Percentiles rank a stretch among this genome's conserved stretches.
phyloP scores from a whole-genome alignment of 1,284 basidiomycete genomes.

The Tilletia setariae region DNA sequence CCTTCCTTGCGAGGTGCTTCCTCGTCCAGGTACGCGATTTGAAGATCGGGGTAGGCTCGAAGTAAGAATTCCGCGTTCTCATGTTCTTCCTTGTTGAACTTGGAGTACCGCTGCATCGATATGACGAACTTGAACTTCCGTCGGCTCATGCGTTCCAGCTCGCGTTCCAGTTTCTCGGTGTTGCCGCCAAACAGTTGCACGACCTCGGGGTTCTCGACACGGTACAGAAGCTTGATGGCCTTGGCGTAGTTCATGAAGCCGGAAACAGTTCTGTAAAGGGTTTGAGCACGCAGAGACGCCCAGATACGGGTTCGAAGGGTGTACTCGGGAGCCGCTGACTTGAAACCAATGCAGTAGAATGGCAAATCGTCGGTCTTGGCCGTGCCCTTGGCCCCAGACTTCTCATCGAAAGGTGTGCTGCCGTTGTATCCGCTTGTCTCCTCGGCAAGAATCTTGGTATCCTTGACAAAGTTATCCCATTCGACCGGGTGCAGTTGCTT shows the following conservation, averaged over 20 bases:
- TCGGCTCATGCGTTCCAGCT: slow-evolving; percentile 93
- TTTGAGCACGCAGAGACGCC: slow-evolving; percentile 97
- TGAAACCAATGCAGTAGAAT: slow-evolving; percentile 99
- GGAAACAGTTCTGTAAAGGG: slow-evolving; percentile 95
- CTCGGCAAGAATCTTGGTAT: slow-evolving; percentile 97
- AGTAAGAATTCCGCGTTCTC: slow-evolving; percentile 98
- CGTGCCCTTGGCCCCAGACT: slow-evolving; percentile 41
- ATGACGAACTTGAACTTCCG: slow-evolving; percentile 99
- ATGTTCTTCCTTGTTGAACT: slow-evolving; percentile 99
- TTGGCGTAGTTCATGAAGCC: slow-evolving; percentile 99
- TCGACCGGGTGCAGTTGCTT: slow-evolving; percentile 97
- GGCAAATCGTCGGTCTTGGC: slow-evolving; percentile 78
- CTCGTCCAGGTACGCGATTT: slow-evolving; percentile 97
- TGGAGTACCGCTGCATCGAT: slow-evolving; percentile 98
- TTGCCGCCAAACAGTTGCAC: slow-evolving; percentile 96
- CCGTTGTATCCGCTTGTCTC: slow-evolving; percentile 84
- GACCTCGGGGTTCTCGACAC: slow-evolving; percentile 98
- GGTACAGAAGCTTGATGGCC: slow-evolving; percentile 98
- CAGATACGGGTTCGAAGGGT: slow-evolving; percentile 97
- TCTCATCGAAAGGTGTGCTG: slow-evolving; percentile 64
- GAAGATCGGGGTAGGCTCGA: slow-evolving; percentile 96
- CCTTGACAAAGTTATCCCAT: slow-evolving; percentile 99
- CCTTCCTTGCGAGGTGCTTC: slow-evolving; percentile 87
- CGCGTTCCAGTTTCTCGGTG: slow-evolving; percentile 92
- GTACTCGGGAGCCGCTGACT: slow-evolving; percentile 96